phyloP scores from a whole-genome alignment of 495 filamentous ascomycete genomes.

The Talaromyces thailandensis region DNA sequence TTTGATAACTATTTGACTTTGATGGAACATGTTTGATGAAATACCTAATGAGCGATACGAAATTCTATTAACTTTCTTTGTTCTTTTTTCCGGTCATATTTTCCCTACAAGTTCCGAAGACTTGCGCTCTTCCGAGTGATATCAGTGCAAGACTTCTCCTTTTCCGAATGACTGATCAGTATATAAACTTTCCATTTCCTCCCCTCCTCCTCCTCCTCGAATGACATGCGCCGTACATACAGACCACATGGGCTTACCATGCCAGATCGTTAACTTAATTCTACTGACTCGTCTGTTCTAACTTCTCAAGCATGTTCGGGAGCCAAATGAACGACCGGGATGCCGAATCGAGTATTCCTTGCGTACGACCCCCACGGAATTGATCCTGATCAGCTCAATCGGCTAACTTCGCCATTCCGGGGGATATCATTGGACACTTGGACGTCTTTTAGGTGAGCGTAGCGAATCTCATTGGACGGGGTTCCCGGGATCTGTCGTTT shows the following conservation, averaged over 20 bases:
- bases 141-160: neutral
- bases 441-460: neutral
- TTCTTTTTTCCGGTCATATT: neutral
- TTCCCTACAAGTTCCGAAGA: neutral
- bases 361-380: neutral
- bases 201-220: no score
- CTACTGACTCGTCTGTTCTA: neutral
- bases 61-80: neutral
- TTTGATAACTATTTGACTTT: neutral
- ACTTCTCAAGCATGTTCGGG: neutral
- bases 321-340: neutral
- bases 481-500: neutral
- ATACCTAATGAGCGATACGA: neutral
- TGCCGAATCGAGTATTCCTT: neutral
- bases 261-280: neutral
- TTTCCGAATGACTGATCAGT: neutral
- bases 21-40: neutral
- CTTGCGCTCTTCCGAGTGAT: neutral
- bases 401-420: neutral
- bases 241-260: neutral
- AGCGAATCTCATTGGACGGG: neutral
- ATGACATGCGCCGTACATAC: no score
- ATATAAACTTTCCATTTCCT: no score
- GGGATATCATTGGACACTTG: neutral
- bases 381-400: neutral